phyloP scores from a whole-genome alignment of 2,329 filamentous ascomycete genomes.

The Aspergillus persii region DNA sequence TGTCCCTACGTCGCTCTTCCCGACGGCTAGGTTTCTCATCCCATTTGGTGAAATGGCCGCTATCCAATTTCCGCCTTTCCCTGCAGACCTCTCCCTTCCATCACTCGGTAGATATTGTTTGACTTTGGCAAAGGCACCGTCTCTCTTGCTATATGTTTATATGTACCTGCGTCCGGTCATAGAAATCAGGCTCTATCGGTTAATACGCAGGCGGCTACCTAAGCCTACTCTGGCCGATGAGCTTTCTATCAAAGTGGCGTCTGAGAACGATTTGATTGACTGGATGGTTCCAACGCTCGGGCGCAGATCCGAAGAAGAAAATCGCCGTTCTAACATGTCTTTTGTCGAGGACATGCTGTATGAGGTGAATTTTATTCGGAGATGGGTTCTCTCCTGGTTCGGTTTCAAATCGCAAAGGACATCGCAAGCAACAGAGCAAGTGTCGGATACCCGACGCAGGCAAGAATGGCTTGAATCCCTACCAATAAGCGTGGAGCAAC shows the following conservation, averaged over 20 bases:
- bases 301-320: conserved; percentile 41
- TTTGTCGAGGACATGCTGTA: conserved; percentile 37
- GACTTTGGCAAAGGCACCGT: conserved; percentile 34
- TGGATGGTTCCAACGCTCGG: conserved; percentile 43
- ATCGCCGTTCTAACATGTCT: conserved; percentile 35
- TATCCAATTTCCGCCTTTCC: conserved; percentile 32
- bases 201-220: conserved; percentile 42
- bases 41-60: conserved; percentile 38
- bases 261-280: conserved; percentile 44
- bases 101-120: conserved; percentile 27
- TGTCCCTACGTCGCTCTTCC: conserved; percentile 33
- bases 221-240: conserved; percentile 42
- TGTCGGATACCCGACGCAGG: conserved; percentile 14
- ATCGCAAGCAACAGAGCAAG: conserved; percentile 13
- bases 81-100: conserved; percentile 25
- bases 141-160: conserved; percentile 35
- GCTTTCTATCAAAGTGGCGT: conserved; percentile 41
- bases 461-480: conserved; percentile 29
- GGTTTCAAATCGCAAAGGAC: conserved; percentile 21
- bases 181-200: conserved; percentile 40
- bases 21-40: conserved; percentile 31
- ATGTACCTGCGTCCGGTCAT: conserved; percentile 37
- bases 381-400: conserved; percentile 34
- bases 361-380: conserved; percentile 31
- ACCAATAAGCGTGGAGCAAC: conserved; percentile 29